Evolutionary conservation across 768 basidiomycete genomes (phyloP).

Genomic region (Mrakia frigida): DNA sequence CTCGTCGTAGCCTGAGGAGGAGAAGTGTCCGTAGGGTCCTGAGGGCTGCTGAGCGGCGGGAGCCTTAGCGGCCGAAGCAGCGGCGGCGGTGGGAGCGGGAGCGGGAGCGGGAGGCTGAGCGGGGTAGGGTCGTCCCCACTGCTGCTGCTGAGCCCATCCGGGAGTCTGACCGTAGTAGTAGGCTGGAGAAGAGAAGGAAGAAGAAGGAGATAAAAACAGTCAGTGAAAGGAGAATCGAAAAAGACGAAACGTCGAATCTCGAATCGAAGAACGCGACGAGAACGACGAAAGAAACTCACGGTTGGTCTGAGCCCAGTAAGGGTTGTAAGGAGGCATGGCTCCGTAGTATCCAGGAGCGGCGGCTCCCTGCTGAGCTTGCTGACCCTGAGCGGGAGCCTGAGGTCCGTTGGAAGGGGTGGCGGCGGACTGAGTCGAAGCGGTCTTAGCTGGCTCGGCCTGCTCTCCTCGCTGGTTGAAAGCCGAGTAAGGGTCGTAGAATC

Average conservation of each 20-base stretch:
- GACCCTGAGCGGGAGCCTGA: slow-evolving; percentile 30
- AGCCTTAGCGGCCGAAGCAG: slow-evolving; percentile 26
- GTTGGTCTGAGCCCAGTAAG: slow-evolving; percentile 32
- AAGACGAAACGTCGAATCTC: background rate
- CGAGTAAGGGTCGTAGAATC: slow-evolving; percentile 33
- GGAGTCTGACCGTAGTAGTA: slow-evolving; percentile 31
- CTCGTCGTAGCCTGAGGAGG: slow-evolving; percentile 24
- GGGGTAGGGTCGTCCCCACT: slow-evolving; percentile 29
- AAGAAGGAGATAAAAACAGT: background rate
- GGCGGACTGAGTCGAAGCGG: slow-evolving; percentile 20
- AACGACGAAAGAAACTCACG: background rate
- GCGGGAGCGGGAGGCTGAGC: slow-evolving; percentile 30
- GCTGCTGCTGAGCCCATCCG: slow-evolving; percentile 32
- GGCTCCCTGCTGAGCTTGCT: slow-evolving; percentile 25
- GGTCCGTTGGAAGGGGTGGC: slow-evolving; percentile 14
- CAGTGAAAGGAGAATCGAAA: background rate
- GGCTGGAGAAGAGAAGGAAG: background rate
- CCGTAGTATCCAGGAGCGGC: slow-evolving; percentile 27
- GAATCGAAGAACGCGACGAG: background rate
- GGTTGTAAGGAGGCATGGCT: slow-evolving; percentile 33
- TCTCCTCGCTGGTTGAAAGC: slow-evolving; percentile 23
- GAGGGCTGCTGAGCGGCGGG: slow-evolving; percentile 15
- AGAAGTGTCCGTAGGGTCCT: slow-evolving; percentile 33
- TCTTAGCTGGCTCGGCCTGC: slow-evolving; percentile 27
- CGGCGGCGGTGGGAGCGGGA: slow-evolving; percentile 15